Evolutionary conservation across 2,329 filamentous ascomycete genomes (phyloP).

Genomic region (Penicillium sp.): DNA sequence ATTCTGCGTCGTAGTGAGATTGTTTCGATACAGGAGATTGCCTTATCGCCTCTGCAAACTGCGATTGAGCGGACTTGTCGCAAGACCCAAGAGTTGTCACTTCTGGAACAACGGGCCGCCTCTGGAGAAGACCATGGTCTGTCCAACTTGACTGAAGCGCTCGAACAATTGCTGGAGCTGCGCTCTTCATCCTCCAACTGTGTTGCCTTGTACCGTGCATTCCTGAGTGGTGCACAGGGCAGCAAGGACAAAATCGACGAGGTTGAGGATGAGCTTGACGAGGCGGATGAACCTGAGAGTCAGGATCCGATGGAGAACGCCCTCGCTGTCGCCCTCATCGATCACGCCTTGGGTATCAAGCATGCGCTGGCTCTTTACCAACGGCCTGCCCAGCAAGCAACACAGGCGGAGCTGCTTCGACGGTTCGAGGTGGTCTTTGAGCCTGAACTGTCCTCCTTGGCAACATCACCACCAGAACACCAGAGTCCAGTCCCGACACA

Average conservation of each 20-base stretch:
- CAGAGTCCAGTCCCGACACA: constrained; percentile 36
- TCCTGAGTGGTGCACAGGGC: constrained; percentile 54
- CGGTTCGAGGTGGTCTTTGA: constrained; percentile 47
- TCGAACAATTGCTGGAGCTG: constrained; percentile 71
- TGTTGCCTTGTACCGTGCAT: constrained; percentile 67
- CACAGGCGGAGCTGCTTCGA: constrained; percentile 35
- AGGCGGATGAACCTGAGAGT: constrained; percentile 47
- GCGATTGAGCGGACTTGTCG: constrained; percentile 83
- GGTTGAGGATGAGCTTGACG: constrained; percentile 39
- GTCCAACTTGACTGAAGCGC: constrained; percentile 64
- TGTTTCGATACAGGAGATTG: constrained; percentile 59
- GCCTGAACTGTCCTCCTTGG: constrained; percentile 59
- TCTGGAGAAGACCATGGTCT: constrained; percentile 67
- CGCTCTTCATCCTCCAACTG: constrained; percentile 68
- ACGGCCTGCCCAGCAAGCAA: constrained; percentile 50
- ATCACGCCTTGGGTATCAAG: constrained; percentile 83
- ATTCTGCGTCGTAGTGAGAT: constrained; percentile 86
- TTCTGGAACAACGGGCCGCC: constrained; percentile 66
- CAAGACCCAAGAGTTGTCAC: constrained; percentile 78
- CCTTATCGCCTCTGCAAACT: constrained; percentile 72
- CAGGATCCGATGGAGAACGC: constrained; percentile 63
- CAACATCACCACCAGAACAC: constrained; percentile 35
- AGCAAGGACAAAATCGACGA: constrained; percentile 39
- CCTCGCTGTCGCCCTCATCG: constrained; percentile 76
- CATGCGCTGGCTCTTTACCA: constrained; percentile 67